Base-by-base conservation (phyloP, 1,284 basidiomycete genomes). In the Ceratobasidium papillatum region DNA sequence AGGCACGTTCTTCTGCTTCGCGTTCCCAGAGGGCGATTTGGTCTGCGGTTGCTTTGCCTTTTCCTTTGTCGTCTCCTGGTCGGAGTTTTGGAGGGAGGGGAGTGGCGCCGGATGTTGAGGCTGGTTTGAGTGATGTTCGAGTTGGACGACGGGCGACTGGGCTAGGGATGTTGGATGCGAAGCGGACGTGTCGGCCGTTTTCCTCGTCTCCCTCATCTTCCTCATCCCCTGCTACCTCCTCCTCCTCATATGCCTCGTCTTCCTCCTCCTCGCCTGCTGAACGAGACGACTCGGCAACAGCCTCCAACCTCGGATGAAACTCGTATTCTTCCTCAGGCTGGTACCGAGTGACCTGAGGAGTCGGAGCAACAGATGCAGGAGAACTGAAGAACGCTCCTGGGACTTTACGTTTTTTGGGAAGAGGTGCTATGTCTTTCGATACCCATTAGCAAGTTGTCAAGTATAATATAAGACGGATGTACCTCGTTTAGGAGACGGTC, bases 41-140 rank as follows among this genome's bases (percentile, higher is more conserved):
- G 14, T 78, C 66, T 17, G 52, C 77, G 27, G 59, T 77, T 0
- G 84, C 86, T 43, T 85, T 85, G 27, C 83, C 85, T 78, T 90
- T 90, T 4, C 89, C 88, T 78, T 88, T 90, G 52, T 51, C 0
- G 79, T 0, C 1, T 63, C 65, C 47, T 78, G 77, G 47, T 66
- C 77, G 27, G 68, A 62, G 27, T 22, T 45, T 77, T 78, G 36
- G 38, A 82, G 1, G 82, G 81, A 27, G 19, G n/a, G 58, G 36
- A n/a, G 58, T 61, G 0, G 34, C 34, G 34, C 58, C 58, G 19
- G 58, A 61, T 14, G 58, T 61, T 7, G 58, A 61, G 9, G 17
- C 9, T 30, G 34, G 59, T 62, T 52, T 58, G 36, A 45, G 36
- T 7, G 66, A 30, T 2, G 66, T 41, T 12, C 66, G 66, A 22